Conservation (phyloP, 176 grass and related monocot genomes). For the Aegilops tauschii region DNA sequence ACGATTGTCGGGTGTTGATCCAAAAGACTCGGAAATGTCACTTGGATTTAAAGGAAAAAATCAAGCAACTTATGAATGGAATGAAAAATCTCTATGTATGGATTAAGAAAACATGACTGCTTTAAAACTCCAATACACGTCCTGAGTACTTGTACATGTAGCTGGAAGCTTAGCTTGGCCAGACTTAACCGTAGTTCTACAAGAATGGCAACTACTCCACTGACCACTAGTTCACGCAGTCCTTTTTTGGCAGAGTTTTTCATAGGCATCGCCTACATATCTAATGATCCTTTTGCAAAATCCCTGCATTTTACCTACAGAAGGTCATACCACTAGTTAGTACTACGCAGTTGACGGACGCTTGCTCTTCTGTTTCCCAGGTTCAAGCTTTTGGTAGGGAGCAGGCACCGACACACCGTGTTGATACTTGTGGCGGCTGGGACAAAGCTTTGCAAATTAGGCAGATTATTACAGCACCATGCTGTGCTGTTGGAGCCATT, state of each 20-base stretch:
- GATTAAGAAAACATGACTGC: neutral
- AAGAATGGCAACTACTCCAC: neutral
- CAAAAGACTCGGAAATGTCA: neutral
- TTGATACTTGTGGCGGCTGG: neutral
- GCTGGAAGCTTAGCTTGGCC: neutral
- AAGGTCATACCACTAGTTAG: neutral
- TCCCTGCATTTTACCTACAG: neutral
- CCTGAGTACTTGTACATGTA: neutral
- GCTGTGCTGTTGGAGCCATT: slow-evolving; percentile 31
- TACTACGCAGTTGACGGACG: neutral
- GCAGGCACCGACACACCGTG: neutral
- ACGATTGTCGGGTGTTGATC: neutral
- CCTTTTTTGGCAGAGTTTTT: neutral
- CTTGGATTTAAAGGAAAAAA: neutral
- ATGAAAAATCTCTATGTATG: neutral
- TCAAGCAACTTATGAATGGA: neutral
- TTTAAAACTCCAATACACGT: neutral
- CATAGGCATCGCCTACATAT: neutral
- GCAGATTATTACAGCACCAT: neutral
- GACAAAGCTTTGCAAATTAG: too few species aligned
- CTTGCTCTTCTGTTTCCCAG: neutral
- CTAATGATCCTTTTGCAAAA: neutral
- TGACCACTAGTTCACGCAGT: neutral
- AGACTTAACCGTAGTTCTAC: neutral
- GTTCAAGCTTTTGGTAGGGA: neutral